phyloP scores from a whole-genome alignment of 2,329 filamentous ascomycete species.

The Aspergillus felis region DNA sequence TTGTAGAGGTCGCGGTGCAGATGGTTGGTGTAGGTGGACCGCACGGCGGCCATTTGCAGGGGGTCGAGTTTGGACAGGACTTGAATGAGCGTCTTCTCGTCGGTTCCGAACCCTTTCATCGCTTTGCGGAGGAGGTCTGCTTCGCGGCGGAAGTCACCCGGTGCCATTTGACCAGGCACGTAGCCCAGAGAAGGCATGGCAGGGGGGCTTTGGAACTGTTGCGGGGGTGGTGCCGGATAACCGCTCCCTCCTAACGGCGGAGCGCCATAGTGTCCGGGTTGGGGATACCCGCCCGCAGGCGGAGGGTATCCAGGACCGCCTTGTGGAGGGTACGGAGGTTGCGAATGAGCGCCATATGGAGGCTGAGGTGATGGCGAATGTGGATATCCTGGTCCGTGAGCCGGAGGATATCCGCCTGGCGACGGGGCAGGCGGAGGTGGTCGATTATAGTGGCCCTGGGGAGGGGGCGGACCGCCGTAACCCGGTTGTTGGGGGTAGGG shows the following conservation, averaged over 20 bases:
- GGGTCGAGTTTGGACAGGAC: conserved; percentile 71
- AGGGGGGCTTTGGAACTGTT: conserved; percentile 17
- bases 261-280: conserved; percentile 38
- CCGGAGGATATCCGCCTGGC: conserved; percentile 28
- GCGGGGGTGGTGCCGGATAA: conserved; percentile 24
- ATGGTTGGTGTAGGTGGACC: conserved; percentile 62
- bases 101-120: conserved; percentile 92
- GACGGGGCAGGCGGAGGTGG: conserved; percentile 24
- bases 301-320: conserved; percentile 23
- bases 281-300: conserved; percentile 24
- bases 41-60: conserved; percentile 67
- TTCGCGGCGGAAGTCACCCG: conserved; percentile 62
- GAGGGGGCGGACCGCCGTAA: conserved; percentile 16
- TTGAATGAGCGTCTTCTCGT: conserved; percentile 72
- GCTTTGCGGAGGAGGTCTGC: conserved; percentile 70
- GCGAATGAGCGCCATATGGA: conserved; percentile 12
- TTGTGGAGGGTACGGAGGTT: conserved; percentile 11
- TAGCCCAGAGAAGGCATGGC: conserved; percentile 72
- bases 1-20: conserved; percentile 65
- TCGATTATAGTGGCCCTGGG: conserved; percentile 24
- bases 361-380: conserved; percentile 14
- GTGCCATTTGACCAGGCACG: conserved; percentile 64
- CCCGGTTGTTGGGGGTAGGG: conserved; percentile 20
- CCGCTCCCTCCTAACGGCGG: conserved; percentile 19
- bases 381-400: conserved; percentile 14